These are phyloP conservation scores for Fusarium tricinctum DNA, from an alignment of 2,329 filamentous ascomycete species.

Conservation along the genomic window DNA sequence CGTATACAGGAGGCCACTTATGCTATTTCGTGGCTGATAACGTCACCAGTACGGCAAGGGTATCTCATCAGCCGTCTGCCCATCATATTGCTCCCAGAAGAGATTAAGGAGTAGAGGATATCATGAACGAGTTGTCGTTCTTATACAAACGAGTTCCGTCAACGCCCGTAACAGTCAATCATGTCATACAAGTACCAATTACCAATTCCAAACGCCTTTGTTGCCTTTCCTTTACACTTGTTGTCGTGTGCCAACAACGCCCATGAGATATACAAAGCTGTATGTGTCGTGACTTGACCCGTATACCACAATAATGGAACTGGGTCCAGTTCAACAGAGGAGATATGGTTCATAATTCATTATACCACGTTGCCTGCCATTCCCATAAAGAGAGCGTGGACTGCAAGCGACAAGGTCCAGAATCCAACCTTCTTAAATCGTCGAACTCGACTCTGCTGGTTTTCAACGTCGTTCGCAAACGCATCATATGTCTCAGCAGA, in stretches of 20 bases:
- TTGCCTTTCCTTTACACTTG: slow-evolving; percentile 34
- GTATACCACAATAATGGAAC: slow-evolving; percentile 6
- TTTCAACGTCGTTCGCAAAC: slow-evolving; percentile 90
- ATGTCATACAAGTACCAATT: slow-evolving; percentile 16
- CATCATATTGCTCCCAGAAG: slow-evolving; percentile 17
- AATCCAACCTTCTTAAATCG: slow-evolving; percentile 96
- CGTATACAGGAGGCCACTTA: slow-evolving; percentile 19
- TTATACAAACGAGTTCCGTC: slow-evolving; percentile 15
- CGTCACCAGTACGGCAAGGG: slow-evolving; percentile 31
- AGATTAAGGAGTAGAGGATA: slow-evolving; percentile 28
- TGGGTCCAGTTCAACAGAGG: slow-evolving; percentile 19
- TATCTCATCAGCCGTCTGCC: slow-evolving; percentile 38
- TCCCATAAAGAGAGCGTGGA: slow-evolving; percentile 94
- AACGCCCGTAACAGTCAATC: slow-evolving; percentile 25
- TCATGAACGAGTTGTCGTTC: slow-evolving; percentile 22
- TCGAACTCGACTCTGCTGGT: slow-evolving; percentile 86
- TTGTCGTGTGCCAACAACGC: slow-evolving; percentile 15
- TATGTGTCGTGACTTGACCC: slow-evolving; percentile 22
- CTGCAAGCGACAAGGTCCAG: slow-evolving; percentile 93
- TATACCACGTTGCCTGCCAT: slow-evolving; percentile 85
- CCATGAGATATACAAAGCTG: slow-evolving; percentile 33
- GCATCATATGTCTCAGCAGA: slow-evolving; percentile 95
- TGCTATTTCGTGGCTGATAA: slow-evolving; percentile 26
- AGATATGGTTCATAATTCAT: slow-evolving; percentile 4
- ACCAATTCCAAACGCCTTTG: slow-evolving; percentile 40